phyloP scores from a whole-genome alignment of 2,329 filamentous ascomycete species.

The Curvularia hawaiiensis region DNA sequence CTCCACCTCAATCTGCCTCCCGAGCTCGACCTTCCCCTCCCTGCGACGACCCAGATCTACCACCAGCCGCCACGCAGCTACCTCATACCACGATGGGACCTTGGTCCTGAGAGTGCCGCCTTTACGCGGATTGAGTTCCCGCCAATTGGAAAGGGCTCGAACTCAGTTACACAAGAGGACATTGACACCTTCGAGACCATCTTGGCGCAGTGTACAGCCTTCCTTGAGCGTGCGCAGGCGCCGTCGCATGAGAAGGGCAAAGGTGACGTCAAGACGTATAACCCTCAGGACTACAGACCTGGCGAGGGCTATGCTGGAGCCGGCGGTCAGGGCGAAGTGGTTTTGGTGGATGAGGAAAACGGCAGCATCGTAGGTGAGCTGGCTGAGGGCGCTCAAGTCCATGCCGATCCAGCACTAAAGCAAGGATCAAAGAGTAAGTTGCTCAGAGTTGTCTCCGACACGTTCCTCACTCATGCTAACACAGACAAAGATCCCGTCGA shows the following conservation, averaged over 20 bases:
- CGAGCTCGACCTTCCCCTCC: conserved; percentile 90
- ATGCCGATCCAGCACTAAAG: conserved; percentile 76
- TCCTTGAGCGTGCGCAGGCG: conserved; percentile 79
- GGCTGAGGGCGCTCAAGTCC: conserved; percentile 77
- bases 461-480: conserved; percentile 28
- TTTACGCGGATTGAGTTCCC: conserved; percentile 96
- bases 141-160: conserved; percentile 66
- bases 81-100: conserved; percentile 92
- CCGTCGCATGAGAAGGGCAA: conserved; percentile 56
- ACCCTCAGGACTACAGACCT: conserved; percentile 78
- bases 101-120: conserved; percentile 84
- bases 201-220: conserved; percentile 94
- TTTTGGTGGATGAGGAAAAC: conserved; percentile 93
- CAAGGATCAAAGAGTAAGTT: conserved; percentile 86
- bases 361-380: conserved; percentile 94
- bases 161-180: conserved; percentile 80
- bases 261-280: conserved; percentile 61
- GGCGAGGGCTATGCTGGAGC: conserved; percentile 74
- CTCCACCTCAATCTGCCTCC: conserved; percentile 93
- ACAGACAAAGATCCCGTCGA: conserved; percentile 71
- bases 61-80: conserved; percentile 93
- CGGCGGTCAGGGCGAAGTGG: conserved; percentile 71
- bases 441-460: conserved; percentile 7
- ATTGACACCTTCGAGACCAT: conserved; percentile 97
- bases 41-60: conserved; percentile 96